These are phyloP conservation scores for Isabelozyma heimii DNA, from an alignment of 805 yeast genomes.

Conservation along the genomic window DNA sequence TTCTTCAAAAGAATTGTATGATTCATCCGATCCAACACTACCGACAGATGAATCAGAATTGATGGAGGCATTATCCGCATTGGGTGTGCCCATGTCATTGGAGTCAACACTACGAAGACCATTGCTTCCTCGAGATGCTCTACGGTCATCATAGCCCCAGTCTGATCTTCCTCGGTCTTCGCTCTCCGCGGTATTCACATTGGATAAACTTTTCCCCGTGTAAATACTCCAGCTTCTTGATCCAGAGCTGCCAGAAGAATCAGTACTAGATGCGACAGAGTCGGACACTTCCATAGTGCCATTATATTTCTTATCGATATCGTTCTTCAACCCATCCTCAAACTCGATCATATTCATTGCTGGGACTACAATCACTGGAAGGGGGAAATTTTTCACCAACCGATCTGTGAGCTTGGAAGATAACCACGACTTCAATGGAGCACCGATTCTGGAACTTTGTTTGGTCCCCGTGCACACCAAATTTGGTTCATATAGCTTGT, in stretches of 20 bases:
- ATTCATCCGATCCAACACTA: conserved; percentile 23
- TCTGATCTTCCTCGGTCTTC: too few species aligned
- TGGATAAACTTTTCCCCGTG: conserved; percentile 1
- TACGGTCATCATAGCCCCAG: too few species aligned
- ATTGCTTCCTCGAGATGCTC: too few species aligned
- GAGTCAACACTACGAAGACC: too few species aligned
- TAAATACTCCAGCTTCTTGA: neutral
- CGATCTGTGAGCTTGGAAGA: conserved; percentile 64
- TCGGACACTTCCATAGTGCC: neutral
- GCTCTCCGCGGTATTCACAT: neutral
- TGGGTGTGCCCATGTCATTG: neutral
- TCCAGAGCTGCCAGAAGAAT: neutral
- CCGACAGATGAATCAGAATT: conserved; percentile 16
- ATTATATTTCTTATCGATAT: conserved; percentile 13
- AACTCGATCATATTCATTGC: conserved; percentile 55
- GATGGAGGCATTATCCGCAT: conserved; percentile 11
- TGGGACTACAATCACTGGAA: conserved; percentile 68
- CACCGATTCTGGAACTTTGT: conserved; percentile 38
- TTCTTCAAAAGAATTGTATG: conserved; percentile 39
- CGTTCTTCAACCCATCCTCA: conserved; percentile 42
- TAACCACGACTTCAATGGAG: conserved; percentile 58
- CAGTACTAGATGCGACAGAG: neutral
- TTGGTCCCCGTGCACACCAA: conserved; percentile 56
- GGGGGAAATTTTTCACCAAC: conserved; percentile 58
- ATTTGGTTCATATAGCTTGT: conserved; percentile 59